Conservation (phyloP, 2,329 filamentous ascomycete species). For the Diaporthe velutina region DNA sequence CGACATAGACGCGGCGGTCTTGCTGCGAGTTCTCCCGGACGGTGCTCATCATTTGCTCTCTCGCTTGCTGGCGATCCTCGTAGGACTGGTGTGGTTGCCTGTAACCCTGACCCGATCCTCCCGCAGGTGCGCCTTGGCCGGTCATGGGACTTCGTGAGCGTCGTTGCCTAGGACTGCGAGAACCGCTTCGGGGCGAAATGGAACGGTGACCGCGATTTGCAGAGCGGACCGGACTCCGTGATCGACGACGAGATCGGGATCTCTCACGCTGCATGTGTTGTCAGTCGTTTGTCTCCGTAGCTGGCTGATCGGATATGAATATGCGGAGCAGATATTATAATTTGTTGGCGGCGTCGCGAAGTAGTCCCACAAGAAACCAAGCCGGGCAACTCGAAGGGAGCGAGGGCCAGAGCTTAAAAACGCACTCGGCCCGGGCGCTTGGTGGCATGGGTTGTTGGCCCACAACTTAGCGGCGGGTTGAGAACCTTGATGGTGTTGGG, state of each 20-base stretch:
- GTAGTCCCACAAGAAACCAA: neutral
- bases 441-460: constrained; percentile 24
- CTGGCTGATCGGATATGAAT: neutral
- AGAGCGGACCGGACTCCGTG: constrained; percentile 82
- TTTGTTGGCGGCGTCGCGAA: neutral
- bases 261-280: constrained; percentile 78
- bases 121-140: constrained; percentile 75
- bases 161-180: constrained; percentile 69
- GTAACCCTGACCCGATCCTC: constrained; percentile 78
- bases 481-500: constrained; percentile 36
- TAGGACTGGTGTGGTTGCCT: constrained; percentile 79
- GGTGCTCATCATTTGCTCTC: constrained; percentile 96
- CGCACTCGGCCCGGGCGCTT: constrained; percentile 3
- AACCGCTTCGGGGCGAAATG: constrained; percentile 52
- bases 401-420: constrained; percentile 4
- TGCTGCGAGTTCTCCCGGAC: constrained; percentile 96
- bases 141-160: constrained; percentile 91
- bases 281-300: constrained; percentile 47
- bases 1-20: constrained; percentile 99
- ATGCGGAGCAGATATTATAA: neutral
- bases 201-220: constrained; percentile 80
- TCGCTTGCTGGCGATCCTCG: constrained; percentile 85
- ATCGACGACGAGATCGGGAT: constrained; percentile 84
- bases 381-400: neutral
- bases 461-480: constrained; percentile 21